Evolutionary conservation across 164 flowering plant species (phyloP).

Genomic region (Vitis labrusca): DNA sequence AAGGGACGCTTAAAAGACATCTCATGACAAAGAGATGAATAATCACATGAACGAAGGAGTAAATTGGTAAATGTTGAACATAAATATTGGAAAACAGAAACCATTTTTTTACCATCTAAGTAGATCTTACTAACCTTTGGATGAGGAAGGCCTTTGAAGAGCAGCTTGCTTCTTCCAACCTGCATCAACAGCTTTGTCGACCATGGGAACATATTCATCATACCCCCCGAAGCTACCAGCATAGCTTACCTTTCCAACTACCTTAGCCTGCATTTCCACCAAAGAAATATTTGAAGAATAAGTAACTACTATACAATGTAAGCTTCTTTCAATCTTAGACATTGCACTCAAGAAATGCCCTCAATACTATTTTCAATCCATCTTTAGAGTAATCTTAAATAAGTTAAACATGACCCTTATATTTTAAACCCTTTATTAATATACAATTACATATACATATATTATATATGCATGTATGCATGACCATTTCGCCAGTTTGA

Average conservation of each 20-base stretch:
- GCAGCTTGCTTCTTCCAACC: slow-evolving; percentile 66
- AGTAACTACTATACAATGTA: not conserved
- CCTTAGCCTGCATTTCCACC: slow-evolving; percentile 49
- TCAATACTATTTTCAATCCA: not conserved
- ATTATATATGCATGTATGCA: no score
- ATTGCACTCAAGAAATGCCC: not conserved
- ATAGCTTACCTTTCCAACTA: slow-evolving; percentile 47
- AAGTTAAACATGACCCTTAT: no score
- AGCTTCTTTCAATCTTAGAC: not conserved
- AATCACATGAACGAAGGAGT: no score
- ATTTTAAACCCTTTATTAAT: no score
- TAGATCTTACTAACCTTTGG: slow-evolving; percentile 51
- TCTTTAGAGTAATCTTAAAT: not conserved
- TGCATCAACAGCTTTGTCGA: slow-evolving; percentile 88
- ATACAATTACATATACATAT: no score
- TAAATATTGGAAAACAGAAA: no score
- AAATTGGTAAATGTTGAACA: no score
- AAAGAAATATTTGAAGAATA: not conserved
- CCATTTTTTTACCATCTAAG: not conserved
- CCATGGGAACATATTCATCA: slow-evolving; percentile 90
- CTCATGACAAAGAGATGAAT: no score
- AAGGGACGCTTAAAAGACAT: no score
- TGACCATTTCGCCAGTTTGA: no score
- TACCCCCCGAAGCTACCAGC: slow-evolving; percentile 51
- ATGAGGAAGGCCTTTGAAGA: slow-evolving; percentile 31